A percentile compares a stretch with the other conserved stretches of the same genome.
Conservation (phyloP, 2,329 filamentous ascomycete genomes). For the Metarhizium anisopliae region DNA sequence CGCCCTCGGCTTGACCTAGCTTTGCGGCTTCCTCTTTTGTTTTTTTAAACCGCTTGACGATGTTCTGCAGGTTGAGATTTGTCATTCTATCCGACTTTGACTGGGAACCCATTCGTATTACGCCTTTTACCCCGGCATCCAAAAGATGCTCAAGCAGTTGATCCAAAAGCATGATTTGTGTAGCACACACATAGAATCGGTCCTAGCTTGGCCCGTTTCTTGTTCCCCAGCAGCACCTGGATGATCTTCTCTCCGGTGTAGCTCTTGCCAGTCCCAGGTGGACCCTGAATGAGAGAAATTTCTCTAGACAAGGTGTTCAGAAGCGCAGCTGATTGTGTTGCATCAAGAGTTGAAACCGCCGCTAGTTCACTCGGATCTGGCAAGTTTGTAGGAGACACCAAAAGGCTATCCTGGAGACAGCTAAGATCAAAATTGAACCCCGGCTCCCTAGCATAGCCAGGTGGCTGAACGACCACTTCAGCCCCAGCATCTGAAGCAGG, state of each 20-base stretch:
- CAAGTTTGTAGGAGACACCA: slow-evolving; percentile 11
- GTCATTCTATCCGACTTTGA: slow-evolving; percentile 46
- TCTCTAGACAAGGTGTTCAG: slow-evolving; percentile 41
- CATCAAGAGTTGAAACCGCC: slow-evolving; percentile 39
- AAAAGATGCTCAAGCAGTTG: slow-evolving; percentile 53
- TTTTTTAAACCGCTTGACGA: slow-evolving; percentile 20
- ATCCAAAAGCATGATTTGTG: slow-evolving; percentile 40
- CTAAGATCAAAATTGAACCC: slow-evolving; percentile 41
- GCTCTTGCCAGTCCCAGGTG: slow-evolving; percentile 62
- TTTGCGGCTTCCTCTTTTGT: slow-evolving; percentile 30
- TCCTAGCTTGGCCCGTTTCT: slow-evolving; percentile 28
- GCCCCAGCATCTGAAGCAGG: slow-evolving; percentile 14
- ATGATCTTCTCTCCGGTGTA: slow-evolving; percentile 53
- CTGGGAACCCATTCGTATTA: slow-evolving; percentile 54
- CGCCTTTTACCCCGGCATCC: slow-evolving; percentile 33
- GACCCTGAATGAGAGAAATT: slow-evolving; percentile 58
- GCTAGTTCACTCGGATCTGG: slow-evolving; percentile 16
- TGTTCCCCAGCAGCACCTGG: slow-evolving; percentile 39
- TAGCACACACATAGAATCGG: slow-evolving; percentile 45
- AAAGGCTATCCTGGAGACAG: slow-evolving; percentile 20
- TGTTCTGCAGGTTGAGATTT: slow-evolving; percentile 37
- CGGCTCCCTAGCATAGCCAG: slow-evolving; percentile 37
- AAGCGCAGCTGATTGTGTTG: slow-evolving; percentile 40
- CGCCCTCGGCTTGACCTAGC: slow-evolving; percentile 11
- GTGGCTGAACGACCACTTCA: slow-evolving; percentile 28